A percentile compares a stretch with the other conserved stretches of the same genome.
Conservation (phyloP, 768 basidiomycete genomes). For the Phaeolepiota aurea region DNA sequence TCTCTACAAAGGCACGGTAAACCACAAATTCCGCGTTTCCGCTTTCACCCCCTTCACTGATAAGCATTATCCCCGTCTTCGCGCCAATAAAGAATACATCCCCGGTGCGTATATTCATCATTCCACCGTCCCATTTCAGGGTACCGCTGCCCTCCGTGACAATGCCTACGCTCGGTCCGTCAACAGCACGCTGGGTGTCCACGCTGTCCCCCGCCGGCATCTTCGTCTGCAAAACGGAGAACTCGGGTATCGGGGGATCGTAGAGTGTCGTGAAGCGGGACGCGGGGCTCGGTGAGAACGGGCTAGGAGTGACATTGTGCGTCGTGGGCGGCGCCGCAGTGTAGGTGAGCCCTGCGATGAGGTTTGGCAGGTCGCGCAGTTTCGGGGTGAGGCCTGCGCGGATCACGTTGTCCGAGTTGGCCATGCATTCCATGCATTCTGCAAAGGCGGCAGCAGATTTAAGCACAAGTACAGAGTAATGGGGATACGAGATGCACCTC, state of each 20-base stretch:
- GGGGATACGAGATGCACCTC: slow-evolving; percentile 42
- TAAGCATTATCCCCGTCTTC: slow-evolving; percentile 45
- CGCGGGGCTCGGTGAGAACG: too few relatives aligned
- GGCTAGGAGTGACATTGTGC: slow-evolving; percentile 61
- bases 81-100: slow-evolving; percentile 83
- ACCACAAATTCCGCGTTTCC: slow-evolving; percentile 35
- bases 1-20: slow-evolving; percentile 67
- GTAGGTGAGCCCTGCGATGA: slow-evolving; percentile 85
- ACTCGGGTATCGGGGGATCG: slow-evolving; percentile 90
- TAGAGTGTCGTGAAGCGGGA: slow-evolving; percentile 43
- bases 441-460: slow-evolving; percentile 1
- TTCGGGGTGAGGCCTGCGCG: slow-evolving; percentile 97
- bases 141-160: slow-evolving; percentile 61
- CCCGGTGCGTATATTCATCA: slow-evolving; percentile 45
- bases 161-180: slow-evolving; percentile 82
- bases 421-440: slow-evolving; percentile 99
- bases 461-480: not conserved
- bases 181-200: slow-evolving; percentile 53
- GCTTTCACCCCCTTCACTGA: too few relatives aligned
- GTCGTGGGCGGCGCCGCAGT: slow-evolving; percentile 54
- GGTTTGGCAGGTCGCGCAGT: slow-evolving; percentile 86
- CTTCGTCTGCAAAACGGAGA: slow-evolving; percentile 69
- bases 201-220: slow-evolving; percentile 32
- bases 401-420: slow-evolving; percentile 97
- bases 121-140: slow-evolving; percentile 37